phyloP scores from a whole-genome alignment of 2,329 filamentous ascomycete species.

The Calonectria hongkongensis region DNA sequence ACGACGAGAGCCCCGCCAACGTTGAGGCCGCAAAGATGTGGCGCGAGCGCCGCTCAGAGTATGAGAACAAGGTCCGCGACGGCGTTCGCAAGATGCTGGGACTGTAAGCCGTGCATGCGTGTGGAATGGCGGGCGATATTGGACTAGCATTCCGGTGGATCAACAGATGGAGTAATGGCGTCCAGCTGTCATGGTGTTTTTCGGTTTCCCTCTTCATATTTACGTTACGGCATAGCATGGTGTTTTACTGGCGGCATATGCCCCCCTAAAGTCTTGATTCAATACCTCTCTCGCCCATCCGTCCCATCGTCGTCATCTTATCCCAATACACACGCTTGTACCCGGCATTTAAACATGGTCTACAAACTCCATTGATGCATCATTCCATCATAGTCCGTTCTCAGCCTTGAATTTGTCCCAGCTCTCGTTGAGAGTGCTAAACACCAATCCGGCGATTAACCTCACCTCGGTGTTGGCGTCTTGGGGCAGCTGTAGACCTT shows the following conservation, averaged over 20 bases:
- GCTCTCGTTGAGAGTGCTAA: constrained; percentile 81
- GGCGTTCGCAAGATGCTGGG: constrained; percentile 88
- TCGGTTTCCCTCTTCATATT: constrained; percentile 32
- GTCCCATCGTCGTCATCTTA: constrained; percentile 28
- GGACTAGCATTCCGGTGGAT: constrained; percentile 8
- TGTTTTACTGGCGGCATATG: constrained; percentile 49
- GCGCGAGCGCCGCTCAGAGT: constrained; percentile 88
- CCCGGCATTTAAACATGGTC: constrained; percentile 47
- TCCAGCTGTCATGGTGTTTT: constrained; percentile 35
- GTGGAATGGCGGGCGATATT: constrained; percentile 18
- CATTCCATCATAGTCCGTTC: constrained; percentile 73
- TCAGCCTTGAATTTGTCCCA: constrained; percentile 85
- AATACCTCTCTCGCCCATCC: constrained; percentile 42
- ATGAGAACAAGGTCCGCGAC: constrained; percentile 89
- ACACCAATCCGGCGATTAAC: constrained; percentile 80
- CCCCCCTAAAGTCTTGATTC: constrained; percentile 49
- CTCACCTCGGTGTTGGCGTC: constrained; percentile 79
- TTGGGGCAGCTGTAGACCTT: constrained; percentile 72
- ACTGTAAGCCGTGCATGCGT: constrained; percentile 65
- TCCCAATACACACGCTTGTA: constrained; percentile 48
- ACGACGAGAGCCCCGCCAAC: constrained; percentile 97
- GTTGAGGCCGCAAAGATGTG: constrained; percentile 98
- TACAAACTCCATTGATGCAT: constrained; percentile 52
- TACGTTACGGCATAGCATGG: constrained; percentile 52
- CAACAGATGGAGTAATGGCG: constrained; percentile 50